Evolutionary conservation across 441 rosid species (phyloP).

Genomic region (Bruguiera hainesii): DNA sequence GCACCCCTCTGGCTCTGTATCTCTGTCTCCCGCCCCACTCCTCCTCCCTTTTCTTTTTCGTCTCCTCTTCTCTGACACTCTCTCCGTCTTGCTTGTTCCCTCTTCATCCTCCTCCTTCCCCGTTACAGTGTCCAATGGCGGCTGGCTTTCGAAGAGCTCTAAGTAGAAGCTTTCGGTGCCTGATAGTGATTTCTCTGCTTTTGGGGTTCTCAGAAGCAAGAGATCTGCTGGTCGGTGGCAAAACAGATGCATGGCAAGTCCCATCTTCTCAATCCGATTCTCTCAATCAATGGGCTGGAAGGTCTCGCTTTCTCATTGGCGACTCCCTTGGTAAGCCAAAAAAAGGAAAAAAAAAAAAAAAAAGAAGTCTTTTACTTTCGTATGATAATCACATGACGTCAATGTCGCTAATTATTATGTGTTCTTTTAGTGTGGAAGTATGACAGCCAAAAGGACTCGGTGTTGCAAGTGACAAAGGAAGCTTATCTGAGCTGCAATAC

Average conservation of each 20-base stretch:
- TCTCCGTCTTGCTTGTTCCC: neutral
- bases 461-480: conserved; percentile 60
- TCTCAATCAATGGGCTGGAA: conserved; percentile 79
- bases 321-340: conserved; percentile 55
- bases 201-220: conserved; percentile 42
- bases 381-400: too few species aligned
- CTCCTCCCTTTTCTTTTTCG: neutral
- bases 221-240: conserved; percentile 76
- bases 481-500: conserved; percentile 64
- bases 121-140: conserved; percentile 22
- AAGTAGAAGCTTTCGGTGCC: conserved; percentile 1
- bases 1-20: neutral
- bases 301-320: conserved; percentile 60
- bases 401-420: too few species aligned
- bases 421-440: conserved; percentile 63
- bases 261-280: conserved; percentile 76
- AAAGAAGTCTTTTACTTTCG: too few species aligned
- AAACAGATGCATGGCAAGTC: conserved; percentile 62
- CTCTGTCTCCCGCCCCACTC: neutral
- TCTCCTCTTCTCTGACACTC: neutral
- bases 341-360: too few species aligned
- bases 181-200: conserved; percentile 21
- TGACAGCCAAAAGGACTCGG: conserved; percentile 66
- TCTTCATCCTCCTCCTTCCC: neutral
- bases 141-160: conserved; percentile 17